A percentile compares a stretch with the other conserved stretches of the same genome.
These are phyloP conservation scores for Eimeria maxima DNA, from an alignment of 169 alveolate genomes.

Conservation along the genomic window DNA sequence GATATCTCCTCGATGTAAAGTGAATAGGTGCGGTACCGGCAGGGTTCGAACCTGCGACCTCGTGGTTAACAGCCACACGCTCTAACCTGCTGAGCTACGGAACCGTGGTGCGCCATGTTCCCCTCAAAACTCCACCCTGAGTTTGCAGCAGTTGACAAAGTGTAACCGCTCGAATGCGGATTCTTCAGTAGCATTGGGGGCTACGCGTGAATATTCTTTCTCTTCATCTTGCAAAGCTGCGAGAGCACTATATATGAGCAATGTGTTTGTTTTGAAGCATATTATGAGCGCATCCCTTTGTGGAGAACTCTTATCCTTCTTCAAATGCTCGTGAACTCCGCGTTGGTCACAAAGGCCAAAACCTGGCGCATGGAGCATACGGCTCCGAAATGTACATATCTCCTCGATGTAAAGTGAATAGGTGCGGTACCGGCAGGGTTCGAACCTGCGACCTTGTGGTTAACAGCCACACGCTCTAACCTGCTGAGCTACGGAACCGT, in stretches of 20 bases:
- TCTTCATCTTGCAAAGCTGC: too few relatives aligned
- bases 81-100: constrained; percentile 91
- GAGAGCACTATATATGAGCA: too few relatives aligned
- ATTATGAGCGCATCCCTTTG: too few relatives aligned
- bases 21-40: constrained; percentile 85
- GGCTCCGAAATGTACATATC: background rate
- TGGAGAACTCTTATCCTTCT: too few relatives aligned
- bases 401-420: background rate
- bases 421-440: constrained; percentile 91
- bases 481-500: constrained; percentile 88
- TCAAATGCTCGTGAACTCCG: too few relatives aligned
- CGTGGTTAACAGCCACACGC: constrained; percentile 98
- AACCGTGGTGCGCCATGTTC: constrained; percentile 47
- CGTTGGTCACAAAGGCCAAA: too few relatives aligned
- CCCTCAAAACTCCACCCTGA: background rate
- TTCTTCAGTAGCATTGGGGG: too few relatives aligned
- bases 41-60: constrained; percentile 98
- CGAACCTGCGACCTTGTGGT: constrained; percentile 98
- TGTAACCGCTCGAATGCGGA: too few relatives aligned
- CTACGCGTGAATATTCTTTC: too few relatives aligned
- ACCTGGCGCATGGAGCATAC: background rate
- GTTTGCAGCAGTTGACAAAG: background rate
- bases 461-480: constrained; percentile 97
- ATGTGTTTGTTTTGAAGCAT: too few relatives aligned
- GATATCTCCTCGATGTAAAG: background rate